These are phyloP conservation scores for Naegleria lovaniensis DNA, from an alignment of 208 protist genomes.

Conservation along the genomic window DNA sequence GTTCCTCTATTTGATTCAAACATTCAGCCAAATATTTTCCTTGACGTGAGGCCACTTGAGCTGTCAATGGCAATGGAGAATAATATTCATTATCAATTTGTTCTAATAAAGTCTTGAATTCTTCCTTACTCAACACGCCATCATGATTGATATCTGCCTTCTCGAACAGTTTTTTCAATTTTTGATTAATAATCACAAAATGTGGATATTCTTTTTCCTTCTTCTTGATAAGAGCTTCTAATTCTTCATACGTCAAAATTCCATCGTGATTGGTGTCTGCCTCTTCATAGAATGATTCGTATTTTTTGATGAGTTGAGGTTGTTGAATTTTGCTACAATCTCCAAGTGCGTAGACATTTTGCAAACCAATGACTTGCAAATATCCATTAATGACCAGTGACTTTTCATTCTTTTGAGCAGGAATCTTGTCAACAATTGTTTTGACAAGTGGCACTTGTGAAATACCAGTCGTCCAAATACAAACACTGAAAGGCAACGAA, in stretches of 20 bases:
- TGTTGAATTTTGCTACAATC: not conserved
- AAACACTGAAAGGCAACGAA: not conserved
- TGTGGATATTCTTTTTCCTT: not conserved
- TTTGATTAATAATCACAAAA: not conserved
- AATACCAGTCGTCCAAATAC: constrained; percentile 18
- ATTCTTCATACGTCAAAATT: not conserved
- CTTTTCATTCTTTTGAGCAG: not conserved
- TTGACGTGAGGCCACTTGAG: not conserved
- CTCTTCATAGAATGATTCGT: not conserved
- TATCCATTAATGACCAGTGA: not conserved
- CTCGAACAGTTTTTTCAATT: not conserved
- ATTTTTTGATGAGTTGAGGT: not conserved
- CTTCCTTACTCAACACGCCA: not conserved
- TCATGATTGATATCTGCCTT: not conserved
- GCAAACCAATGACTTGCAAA: not conserved
- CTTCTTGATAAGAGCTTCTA: not conserved
- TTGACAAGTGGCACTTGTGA: not conserved
- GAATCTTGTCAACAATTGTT: not conserved
- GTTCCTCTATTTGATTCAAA: not conserved
- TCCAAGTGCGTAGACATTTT: not conserved
- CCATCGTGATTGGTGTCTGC: not conserved
- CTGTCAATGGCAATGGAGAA: not conserved
- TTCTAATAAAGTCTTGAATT: not conserved
- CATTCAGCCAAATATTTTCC: not conserved
- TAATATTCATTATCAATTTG: not conserved